Conservation (phyloP, 306 rosid genomes). For the Glycine soja region DNA sequence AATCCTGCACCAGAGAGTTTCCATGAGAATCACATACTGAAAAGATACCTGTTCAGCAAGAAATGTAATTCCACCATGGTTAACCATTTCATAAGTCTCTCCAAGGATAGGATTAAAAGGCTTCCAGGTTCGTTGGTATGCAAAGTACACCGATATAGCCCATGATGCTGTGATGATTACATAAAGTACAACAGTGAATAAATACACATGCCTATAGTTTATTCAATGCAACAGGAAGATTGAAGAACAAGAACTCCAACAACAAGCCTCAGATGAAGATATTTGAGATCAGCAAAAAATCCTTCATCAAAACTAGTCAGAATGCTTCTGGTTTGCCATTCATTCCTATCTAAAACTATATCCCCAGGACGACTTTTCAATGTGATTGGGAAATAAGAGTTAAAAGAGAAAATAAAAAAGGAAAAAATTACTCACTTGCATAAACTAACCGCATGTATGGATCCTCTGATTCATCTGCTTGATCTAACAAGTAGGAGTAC, state of each 20-base stretch:
- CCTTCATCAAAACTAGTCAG: slow-evolving; percentile 20
- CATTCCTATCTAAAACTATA: slow-evolving; percentile 29
- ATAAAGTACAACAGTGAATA: slow-evolving; percentile 17
- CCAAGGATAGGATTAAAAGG: slow-evolving; percentile 98
- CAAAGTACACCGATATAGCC: slow-evolving; percentile 94
- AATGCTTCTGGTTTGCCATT: slow-evolving; percentile 22
- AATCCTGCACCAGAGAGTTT: not conserved
- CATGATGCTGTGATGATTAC: slow-evolving; percentile 73
- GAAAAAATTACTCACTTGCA: slow-evolving; percentile 64
- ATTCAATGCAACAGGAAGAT: slow-evolving; percentile 5
- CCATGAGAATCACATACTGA: slow-evolving; percentile 34
- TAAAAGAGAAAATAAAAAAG: slow-evolving; percentile 28
- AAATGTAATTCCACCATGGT: slow-evolving; percentile 80
- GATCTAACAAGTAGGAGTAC: slow-evolving; percentile 82
- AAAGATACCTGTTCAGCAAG: slow-evolving; percentile 85
- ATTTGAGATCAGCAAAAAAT: slow-evolving; percentile 20
- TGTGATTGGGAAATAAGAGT: not conserved
- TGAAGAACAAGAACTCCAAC: slow-evolving; percentile 17
- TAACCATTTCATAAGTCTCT: slow-evolving; percentile 87
- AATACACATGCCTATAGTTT: slow-evolving; percentile 9
- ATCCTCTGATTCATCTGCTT: slow-evolving; percentile 87
- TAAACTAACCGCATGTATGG: slow-evolving; percentile 81
- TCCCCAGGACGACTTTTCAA: not conserved
- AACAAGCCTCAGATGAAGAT: slow-evolving; percentile 12
- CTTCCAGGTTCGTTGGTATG: slow-evolving; percentile 96